Percentiles rank a stretch among this genome's conserved stretches.
These are phyloP conservation scores for Penicillium dipodomyicola DNA, from an alignment of 495 filamentous ascomycete species.

Conservation along the genomic window DNA sequence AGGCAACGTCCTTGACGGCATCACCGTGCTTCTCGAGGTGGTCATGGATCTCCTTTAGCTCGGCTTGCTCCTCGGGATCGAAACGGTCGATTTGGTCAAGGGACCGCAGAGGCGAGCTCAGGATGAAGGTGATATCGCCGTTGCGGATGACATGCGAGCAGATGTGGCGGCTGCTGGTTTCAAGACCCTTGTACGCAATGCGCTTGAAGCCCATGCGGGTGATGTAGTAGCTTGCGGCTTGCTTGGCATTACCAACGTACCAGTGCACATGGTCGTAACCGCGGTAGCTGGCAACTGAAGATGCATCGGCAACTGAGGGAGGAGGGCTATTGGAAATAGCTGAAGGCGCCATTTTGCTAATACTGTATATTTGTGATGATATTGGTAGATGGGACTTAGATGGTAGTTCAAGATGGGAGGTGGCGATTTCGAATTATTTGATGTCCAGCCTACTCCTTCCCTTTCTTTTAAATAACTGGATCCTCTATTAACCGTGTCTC, in stretches of 20 bases:
- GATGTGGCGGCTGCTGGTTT: slow-evolving; percentile 73
- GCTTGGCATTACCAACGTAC: slow-evolving; percentile 96
- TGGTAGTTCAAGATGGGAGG: slow-evolving; percentile 2
- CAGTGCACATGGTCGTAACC: slow-evolving; percentile 89
- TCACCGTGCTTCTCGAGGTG: slow-evolving; percentile 84
- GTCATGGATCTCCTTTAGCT: slow-evolving; percentile 65
- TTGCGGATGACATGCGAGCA: slow-evolving; percentile 82
- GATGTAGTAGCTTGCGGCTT: slow-evolving; percentile 82
- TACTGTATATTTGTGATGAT: slow-evolving; percentile 2
- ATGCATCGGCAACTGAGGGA: slow-evolving; percentile 27
- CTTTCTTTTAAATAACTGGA: neutral
- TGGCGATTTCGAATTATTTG: slow-evolving; percentile 4
- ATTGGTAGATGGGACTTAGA: neutral
- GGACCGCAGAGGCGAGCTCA: slow-evolving; percentile 76
- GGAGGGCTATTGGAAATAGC: slow-evolving; percentile 58
- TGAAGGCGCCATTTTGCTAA: slow-evolving; percentile 64
- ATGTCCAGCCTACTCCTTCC: neutral
- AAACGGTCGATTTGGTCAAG: slow-evolving; percentile 46
- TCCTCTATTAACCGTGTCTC: slow-evolving; percentile 15
- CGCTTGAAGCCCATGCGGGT: slow-evolving; percentile 78
- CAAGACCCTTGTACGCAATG: slow-evolving; percentile 80
- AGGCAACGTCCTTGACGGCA: slow-evolving; percentile 87
- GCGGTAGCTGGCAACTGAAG: slow-evolving; percentile 56
- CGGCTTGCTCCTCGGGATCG: slow-evolving; percentile 52
- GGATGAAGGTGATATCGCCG: slow-evolving; percentile 73